Base-by-base conservation (phyloP, 495 filamentous ascomycete species). In the Cryomyces antarcticus region DNA sequence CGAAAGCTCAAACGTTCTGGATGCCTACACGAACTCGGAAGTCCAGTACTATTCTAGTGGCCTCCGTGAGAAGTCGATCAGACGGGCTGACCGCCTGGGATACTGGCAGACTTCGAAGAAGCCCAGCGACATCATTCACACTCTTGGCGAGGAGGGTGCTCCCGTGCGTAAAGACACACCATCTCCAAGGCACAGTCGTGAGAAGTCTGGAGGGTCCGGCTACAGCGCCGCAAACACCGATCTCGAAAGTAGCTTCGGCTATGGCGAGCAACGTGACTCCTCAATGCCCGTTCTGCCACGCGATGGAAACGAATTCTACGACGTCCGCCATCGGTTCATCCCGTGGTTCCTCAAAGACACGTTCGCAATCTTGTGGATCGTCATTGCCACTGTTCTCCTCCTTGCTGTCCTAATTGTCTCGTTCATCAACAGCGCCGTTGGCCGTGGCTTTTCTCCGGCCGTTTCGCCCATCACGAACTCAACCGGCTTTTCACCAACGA, bases 401-500 rank as follows among this genome's bases (percentile, higher is more conserved):
- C 54, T 83, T 36, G 80, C 81, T 7, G 70, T 88, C 37, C 65
- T 93, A 39, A 55, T 82, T 39, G 75, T 83, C 46, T 82, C 78
- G 50, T 93, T 88, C 54, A 66, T 88, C 46, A 70, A 78, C 38
- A 68, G 72, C 35, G 76, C 72, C 6, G 62, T 83, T 37, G 53
- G 64, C 28, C 56, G 62, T 7, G 86, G 84, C 28, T 94, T 92
- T 60, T 59, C 66, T 10, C 84, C 86, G 9, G 59, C 62, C 24
- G 58, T 93, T 2, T 61, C 63, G 5, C 72, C 80, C 0, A 63
- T 67, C 0, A 76, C 82, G 5, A 69, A 67, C 9, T 50, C 60
- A 0, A 63, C 62, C 31, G 82, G 78, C 31, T 94, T 87, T 55
- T 89, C 82, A 5, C 62, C 82, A 2, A 81, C 85, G 38, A 80